A percentile compares a stretch with the other conserved stretches of the same genome.
phyloP scores from a whole-genome alignment of 169 alveolate genomes.

The Plasmodium chabaudi region DNA sequence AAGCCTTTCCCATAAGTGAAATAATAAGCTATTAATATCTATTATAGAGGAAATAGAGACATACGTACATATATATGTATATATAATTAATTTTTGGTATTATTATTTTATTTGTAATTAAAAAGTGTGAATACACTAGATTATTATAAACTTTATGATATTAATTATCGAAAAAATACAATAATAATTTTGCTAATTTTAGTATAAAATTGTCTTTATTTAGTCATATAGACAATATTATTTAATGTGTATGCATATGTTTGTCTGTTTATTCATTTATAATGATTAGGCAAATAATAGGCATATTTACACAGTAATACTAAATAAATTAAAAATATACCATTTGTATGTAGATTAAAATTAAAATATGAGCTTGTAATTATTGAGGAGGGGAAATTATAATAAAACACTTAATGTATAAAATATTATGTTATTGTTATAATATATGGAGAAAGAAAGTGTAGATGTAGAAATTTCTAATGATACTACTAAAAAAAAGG shows the following conservation, averaged over 20 bases:
- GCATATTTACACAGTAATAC: too few species aligned
- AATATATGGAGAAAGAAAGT: conserved; percentile 26
- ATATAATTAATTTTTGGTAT: not conserved
- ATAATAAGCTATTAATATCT: too few species aligned
- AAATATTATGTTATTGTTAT: conserved; percentile 5
- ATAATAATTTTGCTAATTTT: too few species aligned
- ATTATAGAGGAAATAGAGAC: too few species aligned
- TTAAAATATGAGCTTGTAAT: not conserved
- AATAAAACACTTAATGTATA: conserved; percentile 10
- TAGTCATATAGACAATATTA: too few species aligned
- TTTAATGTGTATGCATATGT: not conserved
- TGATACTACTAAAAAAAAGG: conserved; percentile 26
- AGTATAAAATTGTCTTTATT: too few species aligned
- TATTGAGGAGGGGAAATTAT: not conserved
- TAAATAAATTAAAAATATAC: too few species aligned
- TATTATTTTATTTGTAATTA: not conserved
- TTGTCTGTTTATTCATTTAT: not conserved
- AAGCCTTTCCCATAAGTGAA: too few species aligned
- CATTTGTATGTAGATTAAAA: conserved; percentile 1
- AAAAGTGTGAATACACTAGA: not conserved
- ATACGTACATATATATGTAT: too few species aligned
- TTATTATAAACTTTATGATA: too few species aligned
- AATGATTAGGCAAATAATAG: not conserved
- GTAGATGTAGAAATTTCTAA: conserved; percentile 6
- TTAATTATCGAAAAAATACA: too few species aligned